These are phyloP conservation scores for Hemisphaericaspora lyxosophila DNA, from an alignment of 1,139 yeast genomes.

Conservation along the genomic window DNA sequence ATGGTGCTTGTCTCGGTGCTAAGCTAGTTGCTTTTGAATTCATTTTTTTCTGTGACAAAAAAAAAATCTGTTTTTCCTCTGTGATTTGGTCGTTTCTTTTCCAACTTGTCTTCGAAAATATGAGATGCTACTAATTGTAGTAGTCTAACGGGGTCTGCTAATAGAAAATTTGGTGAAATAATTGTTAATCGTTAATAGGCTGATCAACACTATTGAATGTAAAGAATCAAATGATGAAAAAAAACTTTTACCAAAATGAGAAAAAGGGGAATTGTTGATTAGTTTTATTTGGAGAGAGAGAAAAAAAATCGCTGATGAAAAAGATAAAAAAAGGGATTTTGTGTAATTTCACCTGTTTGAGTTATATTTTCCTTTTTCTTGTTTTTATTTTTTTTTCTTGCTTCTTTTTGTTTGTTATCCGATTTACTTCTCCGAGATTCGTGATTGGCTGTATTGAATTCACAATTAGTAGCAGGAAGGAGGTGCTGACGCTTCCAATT, in stretches of 20 bases:
- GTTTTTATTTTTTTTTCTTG: not conserved
- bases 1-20: slow-evolving; percentile 42
- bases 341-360: slow-evolving; percentile 1
- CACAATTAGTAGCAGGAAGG: too few species aligned
- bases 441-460: slow-evolving; percentile 2
- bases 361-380: too few species aligned
- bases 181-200: too few species aligned
- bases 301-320: slow-evolving; percentile 20
- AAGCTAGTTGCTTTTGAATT: slow-evolving; percentile 28
- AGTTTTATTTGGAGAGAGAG: not conserved
- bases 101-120: not conserved
- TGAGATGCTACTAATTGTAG: too few species aligned
- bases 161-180: too few species aligned
- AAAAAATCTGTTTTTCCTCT: not conserved
- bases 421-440: not conserved
- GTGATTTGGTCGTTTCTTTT: slow-evolving; percentile 1
- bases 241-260: too few species aligned
- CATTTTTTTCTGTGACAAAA: slow-evolving; percentile 11
- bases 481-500: too few species aligned
- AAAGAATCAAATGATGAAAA: too few species aligned
- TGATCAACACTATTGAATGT: too few species aligned
- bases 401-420: too few species aligned
- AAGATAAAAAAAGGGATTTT: slow-evolving; percentile 20
- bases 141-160: too few species aligned
- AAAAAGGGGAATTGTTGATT: slow-evolving; percentile 1